Base-by-base conservation (phyloP, 2,329 filamentous ascomycete species). In the Aureobasidium subglaciale region DNA sequence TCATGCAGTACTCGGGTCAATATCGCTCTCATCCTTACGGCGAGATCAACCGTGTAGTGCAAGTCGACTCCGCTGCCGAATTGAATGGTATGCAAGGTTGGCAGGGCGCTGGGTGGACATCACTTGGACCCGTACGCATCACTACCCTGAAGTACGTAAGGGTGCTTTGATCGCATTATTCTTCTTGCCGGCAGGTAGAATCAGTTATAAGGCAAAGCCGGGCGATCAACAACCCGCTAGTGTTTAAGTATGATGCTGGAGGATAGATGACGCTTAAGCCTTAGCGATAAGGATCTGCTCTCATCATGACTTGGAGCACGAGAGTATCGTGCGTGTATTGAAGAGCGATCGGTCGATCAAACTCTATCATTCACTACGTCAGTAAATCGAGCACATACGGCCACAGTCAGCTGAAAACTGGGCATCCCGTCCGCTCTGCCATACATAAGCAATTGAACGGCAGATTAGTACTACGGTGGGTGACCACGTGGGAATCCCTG, bases 21-120 rank as follows among this genome's bases (percentile, higher is more conserved):
- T 80, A 82, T 62, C 64, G 65, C 56, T 61, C 63, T 38, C 65
- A 66, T 48, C 65, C 65, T 2, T 67, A 65, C 40, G 63, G 64
- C n/a, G 65, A 66, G 49, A 67, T 66, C 52, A 65, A 66, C 46
- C 65, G 64, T 48, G 61, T 66, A 4, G 60, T 67, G 5, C 64
- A 75, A 61, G 67, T 82, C 11, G 77, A 79, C 57, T 58, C 70
- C 4, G 66, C 60, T 4, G 76, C 78, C 2, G 73, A 82, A 67
- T 62, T 82, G 48, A 78, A 73, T 66, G 79, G 79, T 5, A 77
- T 82, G 78, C 71, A 74, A 53, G 78, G 78, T 1, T 82, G 79
- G 79, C 75, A 77, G 62, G 77, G 76, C 0, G 74, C 75, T 0
- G 79, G 79, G 0, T 83, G 79, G 78, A 82, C 79, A 20, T 73